Evolutionary conservation across 2,329 filamentous ascomycete species (phyloP), one percentile per base, ranked within the genome.

Genomic region (Fusarium tjaetaba): DNA sequence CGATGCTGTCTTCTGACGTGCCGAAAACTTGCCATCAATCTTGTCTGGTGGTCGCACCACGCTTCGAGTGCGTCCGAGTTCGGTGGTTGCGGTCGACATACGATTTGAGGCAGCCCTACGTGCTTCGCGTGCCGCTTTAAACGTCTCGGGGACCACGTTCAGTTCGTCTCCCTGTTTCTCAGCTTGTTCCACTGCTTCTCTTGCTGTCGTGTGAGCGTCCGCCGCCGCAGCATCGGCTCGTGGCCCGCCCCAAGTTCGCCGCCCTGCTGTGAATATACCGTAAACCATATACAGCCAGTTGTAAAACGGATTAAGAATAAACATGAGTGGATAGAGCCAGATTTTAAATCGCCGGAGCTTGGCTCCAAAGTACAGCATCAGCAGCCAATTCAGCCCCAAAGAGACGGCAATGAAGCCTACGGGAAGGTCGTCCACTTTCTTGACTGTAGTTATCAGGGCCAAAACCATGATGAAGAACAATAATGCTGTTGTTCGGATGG

Each of bases 271-370:
- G 82, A 97, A 96, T 76, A 97, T 97, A 49, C 95, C 95, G 81
- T 98, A 97, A 5, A 97, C 93, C 93, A 98, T 97, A 85, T 98
- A 98, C 66, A 94, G 89, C 96, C 96, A 98, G 83, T 98, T 98
- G 87, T 98, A 95, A 80, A 98, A 97, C 2, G 96, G 96, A 79
- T 98, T 98, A 72, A 98, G 82, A 52, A 97, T 84, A 80, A 98
- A 98, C 95, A 98, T 98, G 71, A 98, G 78, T 0, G 96, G 96
- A 80, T 98, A 98, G 11, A 98, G 86, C 92, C 94, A 96, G 71
- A 97, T 93, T 86, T 99, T 98, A 86, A 92, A 98, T 16, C 96
- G 90, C 69, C 92, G 91, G 55, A 98, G 88, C 82, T 94, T 95
- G 62, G 92, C 89, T 30, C 94, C 96, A 81, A 98, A 98, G 85